Evolutionary conservation across 1,284 basidiomycete species (phyloP).

Genomic region (Papiliotrema terrestris): DNA sequence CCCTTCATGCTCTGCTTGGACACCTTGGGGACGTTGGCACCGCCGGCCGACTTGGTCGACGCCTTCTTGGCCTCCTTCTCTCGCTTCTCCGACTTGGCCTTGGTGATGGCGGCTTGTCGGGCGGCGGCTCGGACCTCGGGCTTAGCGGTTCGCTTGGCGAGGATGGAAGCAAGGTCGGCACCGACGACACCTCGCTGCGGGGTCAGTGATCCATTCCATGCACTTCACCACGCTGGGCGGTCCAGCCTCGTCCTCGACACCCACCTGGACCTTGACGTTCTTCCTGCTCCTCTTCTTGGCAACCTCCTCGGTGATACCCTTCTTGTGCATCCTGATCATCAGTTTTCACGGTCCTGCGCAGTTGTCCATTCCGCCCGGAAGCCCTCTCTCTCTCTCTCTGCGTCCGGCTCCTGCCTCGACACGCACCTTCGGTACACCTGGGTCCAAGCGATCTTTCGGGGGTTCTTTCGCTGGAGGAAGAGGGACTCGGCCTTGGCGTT

Average conservation of each 20-base stretch:
- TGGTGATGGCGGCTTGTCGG: slow-evolving; percentile 78
- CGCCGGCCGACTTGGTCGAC: slow-evolving; percentile 57
- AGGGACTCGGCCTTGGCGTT: slow-evolving; percentile 89
- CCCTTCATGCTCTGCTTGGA: slow-evolving; percentile 97
- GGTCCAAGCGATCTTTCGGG: slow-evolving; percentile 99
- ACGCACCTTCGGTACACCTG: slow-evolving; percentile 73
- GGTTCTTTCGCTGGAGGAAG: slow-evolving; percentile 99
- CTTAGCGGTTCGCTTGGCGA: slow-evolving; percentile 87
- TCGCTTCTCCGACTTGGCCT: slow-evolving; percentile 93
- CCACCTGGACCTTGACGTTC: slow-evolving; percentile 81
- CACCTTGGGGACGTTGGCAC: slow-evolving; percentile 68
- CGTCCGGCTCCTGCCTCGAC: neutral
- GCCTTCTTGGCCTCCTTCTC: slow-evolving; percentile 91
- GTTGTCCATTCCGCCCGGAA: neutral
- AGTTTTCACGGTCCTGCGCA: neutral
- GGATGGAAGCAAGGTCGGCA: slow-evolving; percentile 86
- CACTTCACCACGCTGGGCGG: neutral
- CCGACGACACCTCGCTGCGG: slow-evolving; percentile 92
- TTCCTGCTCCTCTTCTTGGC: slow-evolving; percentile 98
- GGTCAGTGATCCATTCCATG: neutral
- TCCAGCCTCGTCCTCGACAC: slow-evolving; percentile 10
- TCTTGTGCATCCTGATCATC: slow-evolving; percentile 84
- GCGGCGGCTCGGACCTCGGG: slow-evolving; percentile 77
- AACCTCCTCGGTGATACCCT: slow-evolving; percentile 98
- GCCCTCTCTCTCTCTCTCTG: neutral